Conservation (phyloP, 257 asterid species). For the Salvia hispanica region DNA sequence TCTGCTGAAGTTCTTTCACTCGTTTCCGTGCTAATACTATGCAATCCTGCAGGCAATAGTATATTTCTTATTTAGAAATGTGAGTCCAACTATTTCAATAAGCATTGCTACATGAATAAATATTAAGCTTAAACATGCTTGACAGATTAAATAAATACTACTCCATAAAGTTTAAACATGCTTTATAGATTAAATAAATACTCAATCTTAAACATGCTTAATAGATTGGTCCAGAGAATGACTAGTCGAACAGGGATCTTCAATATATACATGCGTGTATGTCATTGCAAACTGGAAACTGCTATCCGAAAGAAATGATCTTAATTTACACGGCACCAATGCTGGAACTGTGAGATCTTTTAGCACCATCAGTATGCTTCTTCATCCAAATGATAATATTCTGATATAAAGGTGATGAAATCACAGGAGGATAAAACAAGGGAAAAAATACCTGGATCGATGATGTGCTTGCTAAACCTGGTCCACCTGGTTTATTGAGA, state of each 20-base stretch:
- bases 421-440: neutral
- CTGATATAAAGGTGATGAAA: neutral
- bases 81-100: neutral
- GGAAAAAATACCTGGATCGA: slow-evolving; percentile 65
- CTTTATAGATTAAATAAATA: neutral
- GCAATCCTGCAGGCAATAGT: slow-evolving; percentile 67
- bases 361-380: neutral
- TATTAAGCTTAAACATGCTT: too few relatives aligned
- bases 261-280: neutral
- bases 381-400: neutral
- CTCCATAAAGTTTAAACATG: neutral
- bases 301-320: neutral
- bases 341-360: too few relatives aligned
- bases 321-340: neutral
- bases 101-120: neutral
- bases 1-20: slow-evolving; percentile 62
- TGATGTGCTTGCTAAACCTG: slow-evolving; percentile 67
- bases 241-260: neutral
- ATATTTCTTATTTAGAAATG: slow-evolving; percentile 18
- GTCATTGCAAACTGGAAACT: neutral
- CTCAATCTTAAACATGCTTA: neutral
- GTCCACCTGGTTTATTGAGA: slow-evolving; percentile 88
- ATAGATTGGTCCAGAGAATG: too few relatives aligned
- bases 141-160: neutral
- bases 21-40: slow-evolving; percentile 58